Conservation (phyloP, 2,329 filamentous ascomycete species). For the Ceratocystis alfenasii region DNA sequence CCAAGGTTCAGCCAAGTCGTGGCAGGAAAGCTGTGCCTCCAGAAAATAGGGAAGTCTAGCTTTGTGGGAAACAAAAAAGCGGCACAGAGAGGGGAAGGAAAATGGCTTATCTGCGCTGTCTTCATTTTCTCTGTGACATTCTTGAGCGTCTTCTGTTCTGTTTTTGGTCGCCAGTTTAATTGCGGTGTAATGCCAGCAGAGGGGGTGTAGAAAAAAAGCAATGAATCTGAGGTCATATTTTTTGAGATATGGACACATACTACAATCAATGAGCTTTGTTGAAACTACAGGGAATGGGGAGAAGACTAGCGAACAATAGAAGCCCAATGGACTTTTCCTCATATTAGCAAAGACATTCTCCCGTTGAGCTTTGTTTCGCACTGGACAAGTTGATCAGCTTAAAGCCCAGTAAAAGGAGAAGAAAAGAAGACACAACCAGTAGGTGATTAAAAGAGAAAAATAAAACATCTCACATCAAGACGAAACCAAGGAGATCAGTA, state of each 20-base stretch:
- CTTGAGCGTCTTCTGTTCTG: neutral
- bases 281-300: neutral
- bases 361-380: neutral
- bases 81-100: neutral
- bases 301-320: neutral
- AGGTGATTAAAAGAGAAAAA: neutral
- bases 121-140: neutral
- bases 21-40: neutral
- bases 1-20: neutral
- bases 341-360: neutral
- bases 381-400: neutral
- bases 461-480: neutral
- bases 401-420: neutral
- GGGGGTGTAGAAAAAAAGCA: neutral
- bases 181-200: neutral
- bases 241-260: neutral
- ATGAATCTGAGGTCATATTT: no score
- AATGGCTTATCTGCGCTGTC: neutral
- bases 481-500: neutral
- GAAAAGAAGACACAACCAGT: neutral
- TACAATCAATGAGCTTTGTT: neutral
- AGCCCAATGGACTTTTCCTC: neutral
- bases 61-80: neutral
- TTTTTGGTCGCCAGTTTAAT: neutral
- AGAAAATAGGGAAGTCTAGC: neutral